Evolutionary conservation across 1,139 yeast species (phyloP), one percentile per base, ranked within the genome.

Genomic region (Meyerozyma elateridarum): DNA sequence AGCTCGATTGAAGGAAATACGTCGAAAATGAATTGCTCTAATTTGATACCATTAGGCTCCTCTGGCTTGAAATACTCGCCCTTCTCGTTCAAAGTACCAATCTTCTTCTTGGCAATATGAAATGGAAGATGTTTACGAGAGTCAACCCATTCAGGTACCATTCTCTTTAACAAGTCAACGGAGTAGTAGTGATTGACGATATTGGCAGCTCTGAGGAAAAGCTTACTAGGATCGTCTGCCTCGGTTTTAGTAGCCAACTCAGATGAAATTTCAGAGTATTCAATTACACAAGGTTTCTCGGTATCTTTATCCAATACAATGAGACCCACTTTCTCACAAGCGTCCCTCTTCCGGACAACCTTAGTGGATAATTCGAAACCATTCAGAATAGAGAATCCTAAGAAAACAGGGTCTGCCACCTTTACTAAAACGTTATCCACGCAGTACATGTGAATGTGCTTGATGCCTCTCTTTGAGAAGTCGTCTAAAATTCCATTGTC

Each of bases 1-100:
- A 88, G 56, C 15, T 76, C 73, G 28, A 93, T 80, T 22, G 80
- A 73, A 31, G 93, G 89, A 63, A 91, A 93, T 25, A 93, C 95
- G 54, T 93, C 99, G 64, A 93, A 93, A 36, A 93, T 94, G 51
- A 93, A 93, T 56, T 91, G 98, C 57, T 93, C 99, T 48, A 93
- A 70, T 59, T 93, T 93, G 51, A 89, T 79, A 29, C 97, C 98
- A 53, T 93, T 91, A 33, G 93, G 85, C 36, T 67, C 73, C 3
- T 68, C 49, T 13, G 97, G 96, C 46, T 75, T 77, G 25, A 64
- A 49, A 27, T 61, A 55, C 34, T 64, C 56, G 21, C 81, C 81
- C 1, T 73, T 57, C 8, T 50, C 57, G 48, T 79, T 74, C 36
- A 75, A 70, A 39, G 62, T 61, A 6, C 88, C 79, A 41, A 93